phyloP scores from a whole-genome alignment of 2,329 filamentous ascomycete genomes.

The Drechmeria coniospora region DNA sequence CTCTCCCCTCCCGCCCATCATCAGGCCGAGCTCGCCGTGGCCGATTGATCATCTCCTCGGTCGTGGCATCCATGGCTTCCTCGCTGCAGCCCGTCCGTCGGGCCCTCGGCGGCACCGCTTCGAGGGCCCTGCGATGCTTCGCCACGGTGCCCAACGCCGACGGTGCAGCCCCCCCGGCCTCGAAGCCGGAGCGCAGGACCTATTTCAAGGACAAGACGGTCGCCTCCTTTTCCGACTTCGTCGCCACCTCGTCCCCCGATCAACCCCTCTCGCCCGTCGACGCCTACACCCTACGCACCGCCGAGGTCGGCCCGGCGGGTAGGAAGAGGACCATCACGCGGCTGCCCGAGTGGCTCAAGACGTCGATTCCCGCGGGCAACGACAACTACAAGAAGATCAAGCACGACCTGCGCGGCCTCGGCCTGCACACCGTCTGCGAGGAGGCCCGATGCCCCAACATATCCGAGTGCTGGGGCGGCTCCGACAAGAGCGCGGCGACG shows the following conservation, averaged over 20 bases:
- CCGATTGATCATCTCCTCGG: not conserved
- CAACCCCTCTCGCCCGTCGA: constrained; percentile 33
- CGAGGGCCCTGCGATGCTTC: constrained; percentile 20
- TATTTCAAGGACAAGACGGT: constrained; percentile 46
- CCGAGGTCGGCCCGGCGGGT: constrained; percentile 47
- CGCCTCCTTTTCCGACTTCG: constrained; percentile 42
- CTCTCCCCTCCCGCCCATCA: too few relatives aligned
- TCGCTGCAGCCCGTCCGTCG: constrained; percentile 28
- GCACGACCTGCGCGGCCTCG: constrained; percentile 75
- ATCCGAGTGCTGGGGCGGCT: constrained; percentile 92
- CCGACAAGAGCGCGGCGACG: constrained; percentile 74
- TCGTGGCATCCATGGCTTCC: constrained; percentile 21
- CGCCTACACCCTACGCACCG: constrained; percentile 45
- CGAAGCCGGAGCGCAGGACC: constrained; percentile 21
- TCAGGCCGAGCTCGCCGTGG: too few relatives aligned
- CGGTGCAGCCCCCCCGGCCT: constrained; percentile 9
- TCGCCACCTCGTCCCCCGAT: constrained; percentile 24
- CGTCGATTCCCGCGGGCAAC: constrained; percentile 70
- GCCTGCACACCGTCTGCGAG: constrained; percentile 91
- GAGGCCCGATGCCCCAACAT: constrained; percentile 97
- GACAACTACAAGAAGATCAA: constrained; percentile 89
- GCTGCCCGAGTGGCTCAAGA: constrained; percentile 90
- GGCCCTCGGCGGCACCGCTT: constrained; percentile 19
- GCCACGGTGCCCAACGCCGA: constrained; percentile 27
- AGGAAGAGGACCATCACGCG: constrained; percentile 53